Conservation (phyloP, 2,329 filamentous ascomycete genomes). For the Emydomyces testavorans region DNA sequence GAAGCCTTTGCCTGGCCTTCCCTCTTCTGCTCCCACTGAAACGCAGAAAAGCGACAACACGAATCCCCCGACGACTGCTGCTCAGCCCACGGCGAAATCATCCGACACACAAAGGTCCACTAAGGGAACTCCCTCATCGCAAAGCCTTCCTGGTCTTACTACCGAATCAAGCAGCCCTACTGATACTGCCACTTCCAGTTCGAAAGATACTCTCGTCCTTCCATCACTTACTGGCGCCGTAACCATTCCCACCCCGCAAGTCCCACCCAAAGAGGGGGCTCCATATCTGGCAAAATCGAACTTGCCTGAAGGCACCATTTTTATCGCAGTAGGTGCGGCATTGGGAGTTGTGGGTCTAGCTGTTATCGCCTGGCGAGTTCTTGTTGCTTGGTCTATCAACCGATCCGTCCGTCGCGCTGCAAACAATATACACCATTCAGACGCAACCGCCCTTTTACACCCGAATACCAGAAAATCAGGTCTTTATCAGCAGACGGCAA, state of each 20-base stretch:
- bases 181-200: slow-evolving; percentile 16
- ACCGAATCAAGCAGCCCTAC: slow-evolving; percentile 20
- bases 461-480: slow-evolving; percentile 31
- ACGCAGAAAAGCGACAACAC: slow-evolving; percentile 12
- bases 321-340: slow-evolving; percentile 84
- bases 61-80: slow-evolving; percentile 16
- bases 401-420: slow-evolving; percentile 80
- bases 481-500: slow-evolving; percentile 20
- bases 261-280: slow-evolving; percentile 72
- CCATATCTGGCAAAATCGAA: slow-evolving; percentile 84
- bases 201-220: slow-evolving; percentile 30
- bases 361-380: slow-evolving; percentile 76
- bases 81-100: slow-evolving; percentile 14
- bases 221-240: slow-evolving; percentile 47
- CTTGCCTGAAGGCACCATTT: slow-evolving; percentile 84
- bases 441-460: slow-evolving; percentile 48
- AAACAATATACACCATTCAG: slow-evolving; percentile 57
- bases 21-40: slow-evolving; percentile 1
- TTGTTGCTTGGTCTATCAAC: slow-evolving; percentile 84
- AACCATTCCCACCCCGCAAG: slow-evolving; percentile 58
- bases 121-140: slow-evolving; percentile 12
- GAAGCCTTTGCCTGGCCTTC: neutral
- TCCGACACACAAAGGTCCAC: slow-evolving; percentile 15
- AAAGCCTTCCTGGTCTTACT: slow-evolving; percentile 11
- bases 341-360: slow-evolving; percentile 70